Conservation (phyloP, 23 red algal species). For the Gracilaria gracilis region DNA sequence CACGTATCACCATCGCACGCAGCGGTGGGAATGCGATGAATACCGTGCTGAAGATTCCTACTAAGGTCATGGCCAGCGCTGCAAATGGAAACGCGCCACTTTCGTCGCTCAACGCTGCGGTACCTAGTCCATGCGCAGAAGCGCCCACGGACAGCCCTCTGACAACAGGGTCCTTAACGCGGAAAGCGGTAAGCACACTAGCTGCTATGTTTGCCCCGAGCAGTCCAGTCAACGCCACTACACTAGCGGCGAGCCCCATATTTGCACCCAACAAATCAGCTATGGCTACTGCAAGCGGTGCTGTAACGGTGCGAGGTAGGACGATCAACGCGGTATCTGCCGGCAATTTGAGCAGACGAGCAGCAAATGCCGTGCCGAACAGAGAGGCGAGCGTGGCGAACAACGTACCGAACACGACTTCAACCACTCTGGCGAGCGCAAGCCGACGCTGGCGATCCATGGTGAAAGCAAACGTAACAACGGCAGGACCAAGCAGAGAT, state of each 20-base stretch:
- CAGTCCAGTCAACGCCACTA: conserved; percentile 93
- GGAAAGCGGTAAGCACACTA: conserved; percentile 27
- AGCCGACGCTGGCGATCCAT: conserved; percentile 82
- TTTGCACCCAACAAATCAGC: conserved; percentile 78
- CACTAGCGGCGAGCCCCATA: conserved; percentile 76
- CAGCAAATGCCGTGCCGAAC: conserved; percentile 88
- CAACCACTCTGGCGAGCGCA: conserved; percentile 49
- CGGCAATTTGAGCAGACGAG: conserved; percentile 61
- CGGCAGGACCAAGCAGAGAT: conserved; percentile 85
- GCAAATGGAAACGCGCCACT: conserved; percentile 90
- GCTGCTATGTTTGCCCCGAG: conserved; percentile 87
- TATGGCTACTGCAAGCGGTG: conserved; percentile 93
- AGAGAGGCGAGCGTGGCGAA: conserved; percentile 73
- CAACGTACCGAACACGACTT: conserved; percentile 74
- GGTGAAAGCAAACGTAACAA: conserved; percentile 97
- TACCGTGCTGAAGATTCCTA: conserved; percentile 84
- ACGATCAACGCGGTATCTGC: conserved; percentile 64
- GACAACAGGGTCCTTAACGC: conserved; percentile 68
- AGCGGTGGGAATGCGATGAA: conserved; percentile 70
- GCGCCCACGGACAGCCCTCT: conserved; percentile 76
- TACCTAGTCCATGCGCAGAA: conserved; percentile 93
- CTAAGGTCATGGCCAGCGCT: conserved; percentile 92
- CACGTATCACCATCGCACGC: conserved; percentile 62
- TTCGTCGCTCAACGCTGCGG: conserved; percentile 89
- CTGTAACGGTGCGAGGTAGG: conserved; percentile 92